These are phyloP conservation scores for Apiospora rasikravindrae DNA, from an alignment of 2,329 filamentous ascomycete genomes.

Conservation along the genomic window DNA sequence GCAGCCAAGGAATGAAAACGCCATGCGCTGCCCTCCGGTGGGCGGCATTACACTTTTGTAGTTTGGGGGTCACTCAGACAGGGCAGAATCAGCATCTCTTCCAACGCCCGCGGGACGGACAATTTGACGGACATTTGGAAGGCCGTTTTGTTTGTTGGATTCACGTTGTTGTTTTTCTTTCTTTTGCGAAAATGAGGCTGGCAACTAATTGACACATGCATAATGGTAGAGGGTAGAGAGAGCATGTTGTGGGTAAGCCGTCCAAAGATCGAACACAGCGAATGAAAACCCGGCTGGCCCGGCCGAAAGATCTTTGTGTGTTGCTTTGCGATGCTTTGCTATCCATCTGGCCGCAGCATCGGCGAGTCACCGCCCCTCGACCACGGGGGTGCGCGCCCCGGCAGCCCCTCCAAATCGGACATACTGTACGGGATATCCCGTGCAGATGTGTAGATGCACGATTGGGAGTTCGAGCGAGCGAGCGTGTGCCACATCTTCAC, in stretches of 20 bases:
- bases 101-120: background rate
- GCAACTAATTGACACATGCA: background rate
- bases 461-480: background rate
- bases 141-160: background rate
- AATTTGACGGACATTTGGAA: background rate
- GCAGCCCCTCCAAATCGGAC: background rate
- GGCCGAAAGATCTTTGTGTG: too few relatives aligned
- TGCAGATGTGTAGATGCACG: background rate
- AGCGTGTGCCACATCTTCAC: background rate
- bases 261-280: background rate
- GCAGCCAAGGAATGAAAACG: slow-evolving; percentile 1
- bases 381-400: background rate
- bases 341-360: background rate
- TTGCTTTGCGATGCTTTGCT: too few relatives aligned
- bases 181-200: background rate
- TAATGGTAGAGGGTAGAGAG: background rate
- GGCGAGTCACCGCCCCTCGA: background rate
- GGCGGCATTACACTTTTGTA: background rate
- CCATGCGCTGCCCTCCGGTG: background rate
- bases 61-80: background rate
- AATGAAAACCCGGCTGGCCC: background rate
- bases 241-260: background rate
- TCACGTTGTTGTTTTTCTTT: background rate
- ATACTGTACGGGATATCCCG: background rate
- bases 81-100: background rate